Evolutionary conservation across 371 early-diverging fungal species (phyloP).

Genomic region (Circinella umbellata): DNA sequence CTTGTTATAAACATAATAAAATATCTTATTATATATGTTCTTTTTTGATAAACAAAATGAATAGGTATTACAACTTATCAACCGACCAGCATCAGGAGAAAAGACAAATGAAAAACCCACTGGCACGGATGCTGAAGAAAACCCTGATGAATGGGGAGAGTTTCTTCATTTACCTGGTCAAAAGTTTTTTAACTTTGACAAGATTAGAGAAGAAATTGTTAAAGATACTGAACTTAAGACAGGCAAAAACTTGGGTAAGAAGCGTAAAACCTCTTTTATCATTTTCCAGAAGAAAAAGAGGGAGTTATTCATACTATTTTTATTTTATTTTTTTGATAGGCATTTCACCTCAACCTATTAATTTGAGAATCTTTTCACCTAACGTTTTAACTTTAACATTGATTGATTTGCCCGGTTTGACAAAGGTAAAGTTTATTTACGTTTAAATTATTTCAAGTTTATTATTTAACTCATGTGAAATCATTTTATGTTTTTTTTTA

Average conservation of each 20-base stretch:
- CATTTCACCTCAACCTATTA: conserved; percentile 94
- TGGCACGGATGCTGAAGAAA: conserved; percentile 40
- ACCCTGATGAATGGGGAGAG: conserved; percentile 96
- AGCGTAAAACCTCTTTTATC: background rate
- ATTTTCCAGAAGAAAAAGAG: background rate
- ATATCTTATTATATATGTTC: too few relatives aligned
- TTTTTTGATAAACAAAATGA: too few relatives aligned
- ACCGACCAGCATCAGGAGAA: conserved; percentile 52
- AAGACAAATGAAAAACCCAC: conserved; percentile 25
- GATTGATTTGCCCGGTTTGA: conserved; percentile 98
- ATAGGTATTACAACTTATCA: conserved; percentile 94
- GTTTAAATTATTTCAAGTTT: too few relatives aligned
- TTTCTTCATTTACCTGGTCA: conserved; percentile 94
- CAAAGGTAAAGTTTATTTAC: too few relatives aligned
- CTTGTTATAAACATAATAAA: too few relatives aligned
- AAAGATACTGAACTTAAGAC: conserved; percentile 94
- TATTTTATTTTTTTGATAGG: conserved; percentile 42
- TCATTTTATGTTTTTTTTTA: conserved; percentile 12
- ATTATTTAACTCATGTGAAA: background rate
- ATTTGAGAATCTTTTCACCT: conserved; percentile 93
- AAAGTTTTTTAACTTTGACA: conserved; percentile 91
- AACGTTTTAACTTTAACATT: conserved; percentile 97
- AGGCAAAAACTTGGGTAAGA: conserved; percentile 83
- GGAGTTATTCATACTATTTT: background rate
- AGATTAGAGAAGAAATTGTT: conserved; percentile 94